Evolutionary conservation across 495 filamentous ascomycete genomes (phyloP), one percentile per base, ranked within the genome.

Genomic region (Penicillium lividum): DNA sequence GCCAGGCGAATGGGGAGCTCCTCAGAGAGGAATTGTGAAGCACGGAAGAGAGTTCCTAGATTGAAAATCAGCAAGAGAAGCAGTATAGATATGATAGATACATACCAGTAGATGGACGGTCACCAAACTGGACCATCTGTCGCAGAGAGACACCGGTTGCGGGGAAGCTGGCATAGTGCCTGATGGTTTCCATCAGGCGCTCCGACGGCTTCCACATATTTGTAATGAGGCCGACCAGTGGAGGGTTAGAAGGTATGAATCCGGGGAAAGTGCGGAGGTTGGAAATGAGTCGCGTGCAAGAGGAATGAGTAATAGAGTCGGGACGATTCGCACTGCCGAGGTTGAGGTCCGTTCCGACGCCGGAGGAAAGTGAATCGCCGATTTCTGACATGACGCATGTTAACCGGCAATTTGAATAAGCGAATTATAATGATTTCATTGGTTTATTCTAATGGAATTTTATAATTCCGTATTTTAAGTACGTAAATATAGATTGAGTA

Each of bases 61-160:
- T 11, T 8, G 2, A 33, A 40, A 5, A 40, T 40, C 13, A 40
- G 38, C n/a, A 40, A 13, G 25, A 11, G 9, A 13, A 22, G 28
- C 16, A 46, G 28, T 18, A 10, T 29, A 25, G 5, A 22, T 45
- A 0, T 33, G 16, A 33, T 33, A 18, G 22, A 38, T 28, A 71
- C 83, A 56, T 73, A 96, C 92, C 92, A 64, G 86, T 87, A 10
- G 91, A 95, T 27, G 92, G 92, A 64, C 82, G 86, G 72, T 95
- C 91, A 54, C 95, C 95, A 75, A 98, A 98, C 73, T 98, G 94
- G 49, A 98, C 94, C 94, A 98, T 98, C 80, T 98, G 94, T 71
- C 94, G 83, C 72, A 98, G 79, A 66, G 92, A 96, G 65, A 97
- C 93, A 60, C 94, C 94, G 40, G 95, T 98, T 58, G 94, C 94